Percentiles rank a stretch among this genome's conserved stretches.
Conservation (phyloP, 2,329 filamentous ascomycete species). For the Curvularia eragrostidis region DNA sequence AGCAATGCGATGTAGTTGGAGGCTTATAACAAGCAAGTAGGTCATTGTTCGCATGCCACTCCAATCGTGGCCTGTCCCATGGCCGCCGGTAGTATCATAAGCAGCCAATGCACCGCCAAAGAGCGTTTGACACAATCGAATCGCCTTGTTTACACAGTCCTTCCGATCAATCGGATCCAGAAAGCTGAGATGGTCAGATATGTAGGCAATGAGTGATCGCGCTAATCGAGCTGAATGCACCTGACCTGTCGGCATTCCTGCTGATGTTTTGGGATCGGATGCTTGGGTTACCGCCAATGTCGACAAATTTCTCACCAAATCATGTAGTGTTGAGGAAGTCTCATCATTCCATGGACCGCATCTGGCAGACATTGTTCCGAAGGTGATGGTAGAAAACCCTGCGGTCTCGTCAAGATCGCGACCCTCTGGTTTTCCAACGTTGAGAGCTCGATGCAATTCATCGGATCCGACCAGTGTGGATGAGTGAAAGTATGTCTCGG, state of each 20-base stretch:
- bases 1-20: slow-evolving; percentile 44
- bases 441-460: slow-evolving; percentile 57
- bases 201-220: slow-evolving; percentile 59
- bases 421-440: slow-evolving; percentile 3
- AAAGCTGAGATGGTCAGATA: slow-evolving; percentile 59
- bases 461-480: slow-evolving; percentile 66
- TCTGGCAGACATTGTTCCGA: slow-evolving; percentile 45
- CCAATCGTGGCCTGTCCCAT: neutral
- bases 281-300: slow-evolving; percentile 4
- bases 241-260: slow-evolving; percentile 6
- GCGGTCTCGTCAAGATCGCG: slow-evolving; percentile 54
- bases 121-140: slow-evolving; percentile 50
- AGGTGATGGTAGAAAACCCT: slow-evolving; percentile 49
- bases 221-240: slow-evolving; percentile 35
- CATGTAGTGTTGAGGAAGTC: slow-evolving; percentile 53
- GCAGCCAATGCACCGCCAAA: slow-evolving; percentile 26
- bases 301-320: slow-evolving; percentile 21
- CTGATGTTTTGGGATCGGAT: neutral
- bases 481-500: slow-evolving; percentile 63
- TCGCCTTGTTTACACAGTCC: slow-evolving; percentile 54
- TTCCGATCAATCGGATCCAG: slow-evolving; percentile 62
- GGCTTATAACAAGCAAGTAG: slow-evolving; percentile 37
- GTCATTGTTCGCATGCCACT: slow-evolving; percentile 30
- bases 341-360: slow-evolving; percentile 65
- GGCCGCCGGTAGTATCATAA: slow-evolving; percentile 17